Percentiles rank a stretch among this genome's conserved stretches.
These are phyloP conservation scores for Stagonosporopsis vannaccii DNA, from an alignment of 2,329 filamentous ascomycete genomes.

Conservation along the genomic window DNA sequence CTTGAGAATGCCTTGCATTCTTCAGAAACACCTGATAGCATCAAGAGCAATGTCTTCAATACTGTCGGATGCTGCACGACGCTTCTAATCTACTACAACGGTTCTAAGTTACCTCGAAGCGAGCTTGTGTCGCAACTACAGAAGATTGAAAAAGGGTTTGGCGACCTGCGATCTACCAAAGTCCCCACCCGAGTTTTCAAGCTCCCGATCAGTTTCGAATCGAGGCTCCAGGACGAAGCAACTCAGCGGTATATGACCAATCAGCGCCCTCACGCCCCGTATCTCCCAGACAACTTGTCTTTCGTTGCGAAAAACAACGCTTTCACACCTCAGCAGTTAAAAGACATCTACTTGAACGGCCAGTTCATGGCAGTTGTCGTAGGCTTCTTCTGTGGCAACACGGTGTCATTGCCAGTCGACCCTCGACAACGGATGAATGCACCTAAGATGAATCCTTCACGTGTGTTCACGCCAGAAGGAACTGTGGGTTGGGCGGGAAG, in stretches of 20 bases:
- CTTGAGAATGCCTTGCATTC: conserved; percentile 58
- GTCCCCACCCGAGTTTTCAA: conserved; percentile 54
- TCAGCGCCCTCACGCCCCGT: conserved; percentile 67
- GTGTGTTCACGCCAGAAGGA: conserved; percentile 65
- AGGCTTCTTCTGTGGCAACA: conserved; percentile 64
- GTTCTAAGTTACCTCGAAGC: conserved; percentile 44
- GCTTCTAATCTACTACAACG: conserved; percentile 54
- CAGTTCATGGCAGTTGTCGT: conserved; percentile 62
- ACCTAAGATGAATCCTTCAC: conserved; percentile 65
- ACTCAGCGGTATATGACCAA: conserved; percentile 68
- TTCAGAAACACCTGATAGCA: conserved; percentile 46
- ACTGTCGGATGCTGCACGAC: conserved; percentile 61
- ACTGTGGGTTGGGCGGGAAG: conserved; percentile 64
- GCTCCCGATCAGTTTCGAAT: conserved; percentile 54
- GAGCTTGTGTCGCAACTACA: conserved; percentile 51
- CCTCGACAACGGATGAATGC: conserved; percentile 61
- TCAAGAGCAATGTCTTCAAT: conserved; percentile 55
- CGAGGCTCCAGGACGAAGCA: conserved; percentile 57
- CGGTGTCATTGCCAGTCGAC: conserved; percentile 61
- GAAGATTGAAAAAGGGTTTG: conserved; percentile 51
- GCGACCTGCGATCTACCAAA: conserved; percentile 51
- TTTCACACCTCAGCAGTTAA: conserved; percentile 57
- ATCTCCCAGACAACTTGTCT: conserved; percentile 67
- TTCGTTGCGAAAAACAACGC: conserved; percentile 66
- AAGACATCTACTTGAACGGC: conserved; percentile 60